phyloP scores from a whole-genome alignment of 2,329 filamentous ascomycete species.

The Pseudocercospora pini-densiflorae region DNA sequence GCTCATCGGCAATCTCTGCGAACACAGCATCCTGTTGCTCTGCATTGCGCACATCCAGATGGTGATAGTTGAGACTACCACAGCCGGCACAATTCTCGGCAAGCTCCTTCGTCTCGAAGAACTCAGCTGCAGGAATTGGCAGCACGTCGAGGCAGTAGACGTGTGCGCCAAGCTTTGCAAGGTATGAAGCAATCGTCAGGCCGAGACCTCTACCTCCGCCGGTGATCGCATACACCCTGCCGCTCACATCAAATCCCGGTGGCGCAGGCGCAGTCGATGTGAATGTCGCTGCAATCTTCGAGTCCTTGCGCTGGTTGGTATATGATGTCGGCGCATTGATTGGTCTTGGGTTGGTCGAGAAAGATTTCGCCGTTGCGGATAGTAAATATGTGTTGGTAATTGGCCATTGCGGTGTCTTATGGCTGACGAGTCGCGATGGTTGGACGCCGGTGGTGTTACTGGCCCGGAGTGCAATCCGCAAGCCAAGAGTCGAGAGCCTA shows the following conservation, averaged over 20 bases:
- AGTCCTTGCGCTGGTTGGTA: not conserved
- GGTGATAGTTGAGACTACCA: constrained; percentile 51
- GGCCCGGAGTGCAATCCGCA: not conserved
- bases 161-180: constrained; percentile 54
- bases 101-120: constrained; percentile 45
- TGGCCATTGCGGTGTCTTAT: not conserved
- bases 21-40: constrained; percentile 33
- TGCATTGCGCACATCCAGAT: constrained; percentile 52
- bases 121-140: constrained; percentile 50
- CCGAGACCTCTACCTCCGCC: constrained; percentile 35
- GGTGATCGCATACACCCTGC: constrained; percentile 31
- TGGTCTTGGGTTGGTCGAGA: not conserved
- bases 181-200: constrained; percentile 49
- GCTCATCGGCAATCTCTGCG: constrained; percentile 34
- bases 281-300: not conserved
- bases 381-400: not conserved
- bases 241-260: constrained; percentile 24
- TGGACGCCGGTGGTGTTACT: not conserved
- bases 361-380: not conserved
- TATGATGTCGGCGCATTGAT: not conserved
- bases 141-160: constrained; percentile 56
- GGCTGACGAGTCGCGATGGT: not conserved
- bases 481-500: not conserved
- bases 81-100: constrained; percentile 41
- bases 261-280: not conserved